Evolutionary conservation across 2,329 filamentous ascomycete species (phyloP).

Genomic region (Polytolypa hystricis): DNA sequence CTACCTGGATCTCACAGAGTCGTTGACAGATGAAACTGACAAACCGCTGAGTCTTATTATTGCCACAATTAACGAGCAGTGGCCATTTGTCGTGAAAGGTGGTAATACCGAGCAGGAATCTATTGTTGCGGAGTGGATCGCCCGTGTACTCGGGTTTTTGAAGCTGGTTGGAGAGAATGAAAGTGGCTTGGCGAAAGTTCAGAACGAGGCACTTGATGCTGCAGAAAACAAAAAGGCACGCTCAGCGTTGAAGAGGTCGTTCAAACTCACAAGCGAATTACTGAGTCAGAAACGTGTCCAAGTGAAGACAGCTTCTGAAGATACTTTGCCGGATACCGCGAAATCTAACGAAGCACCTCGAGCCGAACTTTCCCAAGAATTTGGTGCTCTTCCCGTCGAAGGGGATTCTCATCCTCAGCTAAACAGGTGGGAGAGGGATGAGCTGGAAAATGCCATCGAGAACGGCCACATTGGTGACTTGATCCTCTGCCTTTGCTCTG

Average conservation of each 20-base stretch:
- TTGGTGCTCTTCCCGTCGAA: slow-evolving; percentile 39
- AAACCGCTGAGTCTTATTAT: slow-evolving; percentile 50
- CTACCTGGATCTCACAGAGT: slow-evolving; percentile 49
- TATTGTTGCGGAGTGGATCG: slow-evolving; percentile 48
- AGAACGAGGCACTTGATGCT: slow-evolving; percentile 32
- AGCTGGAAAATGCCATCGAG: slow-evolving; percentile 66
- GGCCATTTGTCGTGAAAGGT: slow-evolving; percentile 54
- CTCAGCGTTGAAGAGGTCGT: slow-evolving; percentile 24
- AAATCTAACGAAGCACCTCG: slow-evolving; percentile 10
- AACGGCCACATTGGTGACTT: slow-evolving; percentile 62
- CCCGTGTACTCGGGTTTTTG: slow-evolving; percentile 45
- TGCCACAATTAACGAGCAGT: slow-evolving; percentile 64
- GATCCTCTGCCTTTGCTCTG: slow-evolving; percentile 63
- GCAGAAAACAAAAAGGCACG: slow-evolving; percentile 28
- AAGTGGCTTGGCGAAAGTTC: slow-evolving; percentile 35
- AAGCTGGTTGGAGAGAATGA: slow-evolving; percentile 43
- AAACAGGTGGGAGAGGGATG: slow-evolving; percentile 60
- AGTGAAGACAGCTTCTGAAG: slow-evolving; percentile 4
- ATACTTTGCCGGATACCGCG: slow-evolving; percentile 1
- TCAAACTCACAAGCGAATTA: slow-evolving; percentile 22
- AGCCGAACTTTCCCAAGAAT: slow-evolving; percentile 42
- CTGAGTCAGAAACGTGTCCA: slow-evolving; percentile 10
- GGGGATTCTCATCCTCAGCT: slow-evolving; percentile 36
- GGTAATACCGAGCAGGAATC: slow-evolving; percentile 34
- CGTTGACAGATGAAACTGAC: slow-evolving; percentile 22